phyloP scores from a whole-genome alignment of 1,284 basidiomycete species.

The Puccinia hordei region DNA sequence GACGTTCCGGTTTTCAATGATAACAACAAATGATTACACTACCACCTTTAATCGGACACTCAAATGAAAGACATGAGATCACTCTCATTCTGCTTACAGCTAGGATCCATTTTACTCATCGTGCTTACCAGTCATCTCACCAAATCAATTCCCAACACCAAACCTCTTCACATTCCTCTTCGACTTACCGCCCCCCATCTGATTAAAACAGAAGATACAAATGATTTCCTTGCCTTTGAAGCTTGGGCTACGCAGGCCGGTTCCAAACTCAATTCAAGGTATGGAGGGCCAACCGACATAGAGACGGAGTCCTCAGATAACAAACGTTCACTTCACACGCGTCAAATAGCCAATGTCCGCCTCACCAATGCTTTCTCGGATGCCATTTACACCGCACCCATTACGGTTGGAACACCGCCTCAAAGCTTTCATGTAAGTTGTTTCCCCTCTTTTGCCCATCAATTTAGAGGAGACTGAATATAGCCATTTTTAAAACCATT shows the following conservation, averaged over 20 bases:
- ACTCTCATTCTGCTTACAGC: conserved; percentile 23
- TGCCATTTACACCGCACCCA: conserved; percentile 41
- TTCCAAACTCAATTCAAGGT: conserved; percentile 41
- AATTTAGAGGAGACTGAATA: not conserved
- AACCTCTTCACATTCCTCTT: conserved; percentile 32
- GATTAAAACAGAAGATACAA: not conserved
- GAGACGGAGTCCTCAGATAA: not conserved
- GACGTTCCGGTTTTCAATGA: conserved; percentile 7
- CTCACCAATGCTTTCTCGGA: conserved; percentile 50
- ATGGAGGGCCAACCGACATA: not conserved
- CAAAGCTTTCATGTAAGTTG: conserved; percentile 47
- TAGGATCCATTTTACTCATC: not conserved
- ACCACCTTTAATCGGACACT: not conserved
- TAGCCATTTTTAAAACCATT: not conserved
- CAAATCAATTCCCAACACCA: not conserved
- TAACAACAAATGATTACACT: not conserved
- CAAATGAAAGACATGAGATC: conserved; percentile 31
- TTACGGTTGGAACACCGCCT: conserved; percentile 49
- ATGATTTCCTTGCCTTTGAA: conserved; percentile 18
- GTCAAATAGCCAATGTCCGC: conserved; percentile 29
- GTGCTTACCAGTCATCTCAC: not conserved
- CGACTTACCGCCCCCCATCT: conserved; percentile 1
- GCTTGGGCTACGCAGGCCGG: conserved; percentile 40
- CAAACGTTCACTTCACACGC: conserved; percentile 14
- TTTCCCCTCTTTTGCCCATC: not conserved